Base-by-base conservation (phyloP, 176 grass and related monocot genomes). In the Raddia guianensis region DNA sequence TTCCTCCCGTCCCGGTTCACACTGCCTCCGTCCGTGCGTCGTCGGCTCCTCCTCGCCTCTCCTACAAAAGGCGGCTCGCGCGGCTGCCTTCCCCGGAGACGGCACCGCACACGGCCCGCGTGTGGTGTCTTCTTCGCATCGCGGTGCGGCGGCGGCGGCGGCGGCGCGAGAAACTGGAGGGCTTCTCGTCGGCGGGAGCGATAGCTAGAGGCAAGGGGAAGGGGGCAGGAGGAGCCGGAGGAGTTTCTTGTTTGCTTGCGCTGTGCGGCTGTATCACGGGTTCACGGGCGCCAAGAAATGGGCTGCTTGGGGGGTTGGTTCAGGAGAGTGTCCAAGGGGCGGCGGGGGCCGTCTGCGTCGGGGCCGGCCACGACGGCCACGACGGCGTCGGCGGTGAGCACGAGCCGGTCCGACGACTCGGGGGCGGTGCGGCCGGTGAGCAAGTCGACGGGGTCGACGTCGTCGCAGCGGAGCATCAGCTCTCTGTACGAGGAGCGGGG, bases 401-500 rank as follows among this genome's bases (percentile, higher is more conserved):
- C 88, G 27, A 98, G 92, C 88, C 63, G 92, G 35, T 93, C 92
- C 12, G 90, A 91, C 61, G 86, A 90, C 83, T 91, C 92, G 6
- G 83, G 87, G 3, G 63, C 70, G 52, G 88, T 65, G 60, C 68
- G 85, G n/a, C 91, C 79, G 4, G 66, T 49, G 12, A 91, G 90
- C 96, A 90, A 91, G 83, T 95, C 96, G 7, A 62, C 85, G 61
- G 90, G 82, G 1, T 97, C 94, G 3, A 84, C 80, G 15, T 77
- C 94, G 33, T 97, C 94, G 82, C 89, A 91, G 55, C 81, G 8
- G 35, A 97, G 94, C 80, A 97, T 97, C 70, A 85, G 89, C 47
- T 82, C 76, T 58, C 85, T 97, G 64, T 97, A 94, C 82, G 90
- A 94, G 89, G 94, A 94, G 87, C 76, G 94, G 13, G 94, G 87